These are phyloP conservation scores for Carex cristatella DNA, from an alignment of 176 grass and related monocot species.

Conservation along the genomic window DNA sequence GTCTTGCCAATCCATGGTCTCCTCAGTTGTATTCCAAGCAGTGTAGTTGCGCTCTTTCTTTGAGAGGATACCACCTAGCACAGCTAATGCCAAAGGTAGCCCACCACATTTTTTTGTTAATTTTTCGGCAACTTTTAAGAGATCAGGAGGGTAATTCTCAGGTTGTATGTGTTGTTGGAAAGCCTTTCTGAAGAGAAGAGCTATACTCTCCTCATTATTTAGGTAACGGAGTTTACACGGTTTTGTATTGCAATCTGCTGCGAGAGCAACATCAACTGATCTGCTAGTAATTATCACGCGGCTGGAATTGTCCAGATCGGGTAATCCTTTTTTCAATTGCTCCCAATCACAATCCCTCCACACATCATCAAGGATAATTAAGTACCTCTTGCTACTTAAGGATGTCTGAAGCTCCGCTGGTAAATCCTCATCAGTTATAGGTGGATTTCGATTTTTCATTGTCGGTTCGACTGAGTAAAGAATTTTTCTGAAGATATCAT, in stretches of 20 bases:
- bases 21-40: not conserved
- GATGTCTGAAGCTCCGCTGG: no score
- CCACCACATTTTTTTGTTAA: not conserved
- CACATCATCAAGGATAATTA: constrained; percentile 9
- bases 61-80: not conserved
- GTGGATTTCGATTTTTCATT: not conserved
- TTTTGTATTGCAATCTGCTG: not conserved
- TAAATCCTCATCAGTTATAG: no score
- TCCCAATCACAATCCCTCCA: not conserved
- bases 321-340: not conserved
- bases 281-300: not conserved
- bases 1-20: no score
- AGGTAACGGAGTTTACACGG: not conserved
- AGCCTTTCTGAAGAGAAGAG: constrained; percentile 3
- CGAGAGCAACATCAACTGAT: not conserved
- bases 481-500: not conserved
- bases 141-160: not conserved
- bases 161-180: not conserved
- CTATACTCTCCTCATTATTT: not conserved
- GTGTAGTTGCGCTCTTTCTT: not conserved
- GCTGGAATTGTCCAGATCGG: not conserved
- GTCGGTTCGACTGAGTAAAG: not conserved
- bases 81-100: not conserved
- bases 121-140: not conserved
- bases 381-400: not conserved